These are phyloP conservation scores for Penicillium verhagenii DNA, from an alignment of 495 filamentous ascomycete species.

Conservation along the genomic window DNA sequence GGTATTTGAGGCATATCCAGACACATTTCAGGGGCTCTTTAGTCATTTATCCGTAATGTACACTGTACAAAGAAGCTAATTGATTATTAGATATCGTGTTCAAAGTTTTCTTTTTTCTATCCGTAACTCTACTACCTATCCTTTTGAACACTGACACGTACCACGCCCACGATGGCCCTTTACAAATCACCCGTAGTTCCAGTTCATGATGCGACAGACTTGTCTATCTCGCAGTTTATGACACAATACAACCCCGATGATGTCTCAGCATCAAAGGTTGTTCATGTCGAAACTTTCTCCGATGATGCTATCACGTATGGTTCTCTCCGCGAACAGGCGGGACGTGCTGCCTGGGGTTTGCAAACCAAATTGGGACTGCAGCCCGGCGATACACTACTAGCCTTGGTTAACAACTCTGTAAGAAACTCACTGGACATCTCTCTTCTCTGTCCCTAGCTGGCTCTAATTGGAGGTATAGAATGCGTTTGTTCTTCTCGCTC, in stretches of 20 bases:
- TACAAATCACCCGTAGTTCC: conserved; percentile 10
- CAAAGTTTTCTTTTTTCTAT: too few species aligned
- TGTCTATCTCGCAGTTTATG: conserved; percentile 23
- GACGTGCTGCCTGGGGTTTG: conserved; percentile 18
- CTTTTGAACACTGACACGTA: too few species aligned
- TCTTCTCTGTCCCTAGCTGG: not conserved
- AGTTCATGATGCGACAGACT: conserved; percentile 9
- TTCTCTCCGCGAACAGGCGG: conserved; percentile 7
- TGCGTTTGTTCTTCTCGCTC: conserved; percentile 9
- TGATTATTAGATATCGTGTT: too few species aligned
- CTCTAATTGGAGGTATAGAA: conserved; percentile 6
- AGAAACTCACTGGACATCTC: not conserved
- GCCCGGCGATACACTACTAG: conserved; percentile 14
- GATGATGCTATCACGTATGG: conserved; percentile 16
- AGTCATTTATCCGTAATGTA: too few species aligned
- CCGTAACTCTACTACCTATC: too few species aligned
- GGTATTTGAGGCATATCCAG: not conserved
- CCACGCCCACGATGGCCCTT: conserved; percentile 1
- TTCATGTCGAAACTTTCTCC: conserved; percentile 16
- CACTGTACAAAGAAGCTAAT: too few species aligned
- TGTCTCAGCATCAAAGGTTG: conserved; percentile 13
- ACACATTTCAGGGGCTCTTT: not conserved
- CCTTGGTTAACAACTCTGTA: conserved; percentile 20
- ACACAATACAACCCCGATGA: conserved; percentile 21
- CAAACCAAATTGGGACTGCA: conserved; percentile 12